Evolutionary conservation across 2,329 filamentous ascomycete genomes (phyloP).

Genomic region (Madurella fahalii): DNA sequence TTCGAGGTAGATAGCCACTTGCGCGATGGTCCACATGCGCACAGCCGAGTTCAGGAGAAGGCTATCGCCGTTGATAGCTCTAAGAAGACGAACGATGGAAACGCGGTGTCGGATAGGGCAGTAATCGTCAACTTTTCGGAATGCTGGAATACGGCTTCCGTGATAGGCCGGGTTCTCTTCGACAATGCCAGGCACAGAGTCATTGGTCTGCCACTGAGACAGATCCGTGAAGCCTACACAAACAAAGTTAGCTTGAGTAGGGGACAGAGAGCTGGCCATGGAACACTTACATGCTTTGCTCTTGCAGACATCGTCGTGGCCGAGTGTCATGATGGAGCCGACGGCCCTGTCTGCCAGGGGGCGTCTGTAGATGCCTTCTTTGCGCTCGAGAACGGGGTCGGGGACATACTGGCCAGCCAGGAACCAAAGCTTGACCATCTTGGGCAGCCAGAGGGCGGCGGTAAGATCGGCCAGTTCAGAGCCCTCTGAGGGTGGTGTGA

Average conservation of each 20-base stretch:
- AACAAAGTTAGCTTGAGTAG: conserved; percentile 4
- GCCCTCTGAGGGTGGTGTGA: conserved; percentile 59
- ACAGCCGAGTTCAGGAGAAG: conserved; percentile 60
- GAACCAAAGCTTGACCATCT: conserved; percentile 49
- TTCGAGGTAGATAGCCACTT: conserved; percentile 57
- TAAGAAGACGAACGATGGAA: conserved; percentile 59
- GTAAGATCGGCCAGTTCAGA: conserved; percentile 49
- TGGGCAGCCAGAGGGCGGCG: conserved; percentile 38
- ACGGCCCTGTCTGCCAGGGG: conserved; percentile 31
- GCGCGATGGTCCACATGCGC: conserved; percentile 64
- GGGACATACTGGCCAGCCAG: conserved; percentile 25
- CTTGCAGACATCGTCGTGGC: conserved; percentile 41
- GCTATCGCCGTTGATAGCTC: conserved; percentile 51
- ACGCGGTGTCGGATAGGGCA: conserved; percentile 60
- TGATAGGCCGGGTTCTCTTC: conserved; percentile 1
- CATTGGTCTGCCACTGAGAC: conserved; percentile 18
- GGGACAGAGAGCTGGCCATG: neutral
- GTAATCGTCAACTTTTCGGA: conserved; percentile 52
- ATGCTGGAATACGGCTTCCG: conserved; percentile 24
- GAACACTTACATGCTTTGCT: conserved; percentile 24
- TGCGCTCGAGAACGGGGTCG: conserved; percentile 5
- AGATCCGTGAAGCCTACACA: conserved; percentile 14
- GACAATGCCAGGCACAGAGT: conserved; percentile 12
- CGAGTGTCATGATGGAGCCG: conserved; percentile 39
- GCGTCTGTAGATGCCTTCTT: conserved; percentile 29